phyloP scores from a whole-genome alignment of 257 asterid genomes.

The Schizonepeta tenuifolia region DNA sequence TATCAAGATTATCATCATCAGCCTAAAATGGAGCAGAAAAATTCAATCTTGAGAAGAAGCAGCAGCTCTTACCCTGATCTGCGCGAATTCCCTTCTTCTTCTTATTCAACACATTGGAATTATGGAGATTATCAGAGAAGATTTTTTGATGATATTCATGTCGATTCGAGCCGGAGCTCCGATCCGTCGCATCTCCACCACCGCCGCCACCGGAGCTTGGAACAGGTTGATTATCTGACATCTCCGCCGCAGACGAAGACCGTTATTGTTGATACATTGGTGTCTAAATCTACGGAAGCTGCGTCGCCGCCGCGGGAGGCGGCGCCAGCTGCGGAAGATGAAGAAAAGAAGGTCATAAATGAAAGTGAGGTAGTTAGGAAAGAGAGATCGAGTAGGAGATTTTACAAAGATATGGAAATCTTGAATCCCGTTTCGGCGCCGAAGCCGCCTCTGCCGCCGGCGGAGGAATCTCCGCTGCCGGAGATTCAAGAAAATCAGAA shows the following conservation, averaged over 20 bases:
- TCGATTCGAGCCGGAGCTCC: constrained; percentile 42
- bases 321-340: background rate
- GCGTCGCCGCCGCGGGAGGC: constrained; percentile 22
- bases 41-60: constrained; percentile 49
- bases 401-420: constrained; percentile 36
- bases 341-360: constrained; percentile 25
- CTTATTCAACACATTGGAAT: constrained; percentile 36
- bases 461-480: constrained; percentile 34
- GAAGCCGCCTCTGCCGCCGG: constrained; percentile 45
- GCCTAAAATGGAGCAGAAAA: constrained; percentile 38
- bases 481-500: constrained; percentile 36
- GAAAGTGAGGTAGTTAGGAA: constrained; percentile 33
- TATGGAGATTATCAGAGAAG: constrained; percentile 49
- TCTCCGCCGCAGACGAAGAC: constrained; percentile 37
- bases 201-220: constrained; percentile 77
- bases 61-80: constrained; percentile 88
- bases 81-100: constrained; percentile 47
- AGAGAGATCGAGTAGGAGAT: constrained; percentile 48
- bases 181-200: constrained; percentile 53
- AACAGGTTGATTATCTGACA: constrained; percentile 38
- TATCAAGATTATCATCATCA: constrained; percentile 33
- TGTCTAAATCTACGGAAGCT: constrained; percentile 32
- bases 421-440: constrained; percentile 35
- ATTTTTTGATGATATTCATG: constrained; percentile 58
- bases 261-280: constrained; percentile 50